Percentiles rank a stretch among this genome's conserved stretches.
phyloP scores from a whole-genome alignment of 1,284 basidiomycete genomes.

The Ustilago crameri region DNA sequence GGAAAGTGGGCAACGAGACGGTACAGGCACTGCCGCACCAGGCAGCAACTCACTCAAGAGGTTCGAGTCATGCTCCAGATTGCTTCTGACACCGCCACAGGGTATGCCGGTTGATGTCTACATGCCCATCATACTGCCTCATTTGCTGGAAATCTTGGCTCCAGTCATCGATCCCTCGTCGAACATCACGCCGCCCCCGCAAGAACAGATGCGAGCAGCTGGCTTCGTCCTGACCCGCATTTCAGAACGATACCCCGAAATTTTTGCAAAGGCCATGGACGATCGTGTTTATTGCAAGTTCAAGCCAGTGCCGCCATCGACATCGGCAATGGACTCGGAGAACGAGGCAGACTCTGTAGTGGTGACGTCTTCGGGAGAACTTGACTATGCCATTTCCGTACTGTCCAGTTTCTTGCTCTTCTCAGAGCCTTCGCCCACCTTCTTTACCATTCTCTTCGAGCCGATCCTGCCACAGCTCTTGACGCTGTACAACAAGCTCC shows the following conservation, averaged over 20 bases:
- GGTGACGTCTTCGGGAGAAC: constrained; percentile 10
- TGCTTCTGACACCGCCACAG: constrained; percentile 53
- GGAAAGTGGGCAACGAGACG: constrained; percentile 19
- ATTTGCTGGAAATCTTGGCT: constrained; percentile 48
- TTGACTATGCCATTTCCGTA: constrained; percentile 34
- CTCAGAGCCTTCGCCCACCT: constrained; percentile 59
- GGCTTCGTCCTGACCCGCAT: constrained; percentile 52
- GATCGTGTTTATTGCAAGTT: constrained; percentile 29
- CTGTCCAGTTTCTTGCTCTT: constrained; percentile 49
- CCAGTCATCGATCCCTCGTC: constrained; percentile 30
- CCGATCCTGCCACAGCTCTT: constrained; percentile 52
- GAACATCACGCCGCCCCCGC: constrained; percentile 35
- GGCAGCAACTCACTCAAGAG: constrained; percentile 39
- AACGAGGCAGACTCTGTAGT: not conserved
- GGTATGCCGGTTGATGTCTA: constrained; percentile 43
- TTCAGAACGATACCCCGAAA: constrained; percentile 33
- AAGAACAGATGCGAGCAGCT: constrained; percentile 56
- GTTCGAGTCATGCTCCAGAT: constrained; percentile 35
- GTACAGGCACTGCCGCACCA: constrained; percentile 28
- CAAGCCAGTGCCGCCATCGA: constrained; percentile 9
- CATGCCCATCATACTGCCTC: constrained; percentile 41
- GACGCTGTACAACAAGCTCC: constrained; percentile 40
- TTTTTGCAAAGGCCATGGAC: constrained; percentile 26
- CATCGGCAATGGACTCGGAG: not conserved
- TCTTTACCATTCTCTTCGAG: constrained; percentile 47